Base-by-base conservation (phyloP, 139 green algal species). In the Axilococcus clingmanii region DNA sequence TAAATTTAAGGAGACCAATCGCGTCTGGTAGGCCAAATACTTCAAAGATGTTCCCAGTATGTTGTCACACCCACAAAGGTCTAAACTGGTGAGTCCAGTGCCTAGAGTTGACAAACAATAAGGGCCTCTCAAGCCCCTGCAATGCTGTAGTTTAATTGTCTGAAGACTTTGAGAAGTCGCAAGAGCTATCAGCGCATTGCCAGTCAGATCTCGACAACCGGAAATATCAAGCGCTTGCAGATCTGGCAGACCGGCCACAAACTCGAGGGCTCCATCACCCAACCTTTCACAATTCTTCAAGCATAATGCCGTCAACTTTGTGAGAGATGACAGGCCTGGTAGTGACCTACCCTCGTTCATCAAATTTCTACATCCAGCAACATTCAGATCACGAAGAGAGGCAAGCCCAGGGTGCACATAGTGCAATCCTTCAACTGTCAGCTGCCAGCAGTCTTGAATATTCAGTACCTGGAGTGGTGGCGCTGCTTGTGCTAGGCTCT, bases 371-470 rank as follows among this genome's bases (percentile, higher is more conserved):
- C 71, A 79, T 51, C 57, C 67, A 28, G 59, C 55, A 38, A 78
- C 20, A 45, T 76, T 63, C 5, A 76, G 31, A n/a, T 73, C 55
- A 8, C 19, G 15, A 15, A 77, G 22, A 2, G 25, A 8, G 1
- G 16, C 48, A 7, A 68, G 40, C 29, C 41, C 53, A 63, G 52
- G 47, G 28, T 58, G 52, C 8, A 78, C 48, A 14, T 41, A 23
- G 1, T 30, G 22, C 19, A 78, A 20, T 4, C 67, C 68, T 5
- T 19, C 16, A 5, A 57, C 37, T 6, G 61, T 77, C 30, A 77
- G 58, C 56, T 78, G 70, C 70, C 70, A 78, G 47, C 70, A 78
- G 35, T 69, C 67, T 23, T 71, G 48, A 33, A 78, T 50, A 27
- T 59, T 60, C 22, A 78, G 56, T 12, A 20, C 17, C 0, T 16